Evolutionary conservation across 306 rosid genomes (phyloP), one percentile per base, ranked within the genome.

Genomic region (Acmispon strigosus): DNA sequence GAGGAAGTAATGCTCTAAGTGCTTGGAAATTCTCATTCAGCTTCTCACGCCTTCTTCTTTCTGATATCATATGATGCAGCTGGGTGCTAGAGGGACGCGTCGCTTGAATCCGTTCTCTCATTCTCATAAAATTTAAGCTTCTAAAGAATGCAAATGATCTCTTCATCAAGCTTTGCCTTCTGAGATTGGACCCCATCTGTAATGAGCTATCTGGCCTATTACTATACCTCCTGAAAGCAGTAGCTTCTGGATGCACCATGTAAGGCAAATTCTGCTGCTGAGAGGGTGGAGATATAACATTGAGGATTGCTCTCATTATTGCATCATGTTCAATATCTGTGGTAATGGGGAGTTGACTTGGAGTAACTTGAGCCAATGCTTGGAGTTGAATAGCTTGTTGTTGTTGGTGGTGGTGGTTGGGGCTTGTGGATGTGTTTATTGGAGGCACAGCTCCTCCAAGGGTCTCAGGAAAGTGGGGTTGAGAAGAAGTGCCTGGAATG

Each of bases 21-120:
- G 85, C 79, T 44, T 81, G 95, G 24, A 94, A 94, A 79, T 89
- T 90, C 51, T 89, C 89, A 32, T 89, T 94, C 49, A 94, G 82
- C 42, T 90, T 89, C 84, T 87, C 92, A n/a, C 98, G 91, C 57
- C 98, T 70, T 45, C 84, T 84, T 48, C 98, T 82, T 71, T 94
- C 98, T 0, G 90, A 84, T 50, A 94, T 87, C 88, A 87, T 78
- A 72, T 94, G 98, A 67, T 84, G 94, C 47, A 88, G 74, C 75
- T 88, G 96, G 0, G 87, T 79, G 15, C 70, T 82, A 1, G 83
- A 65, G 13, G 94, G 86, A 20, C 87, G 89, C 0, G 63, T 59
- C 0, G 74, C 68, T 74, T 86, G 93, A 49, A 67, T 7, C 16
- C 82, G 69, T 12, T 83, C 86, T 15, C 76, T 80, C 67, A 80